phyloP scores from a whole-genome alignment of 1,139 yeast species.

The Pichia sp. region DNA sequence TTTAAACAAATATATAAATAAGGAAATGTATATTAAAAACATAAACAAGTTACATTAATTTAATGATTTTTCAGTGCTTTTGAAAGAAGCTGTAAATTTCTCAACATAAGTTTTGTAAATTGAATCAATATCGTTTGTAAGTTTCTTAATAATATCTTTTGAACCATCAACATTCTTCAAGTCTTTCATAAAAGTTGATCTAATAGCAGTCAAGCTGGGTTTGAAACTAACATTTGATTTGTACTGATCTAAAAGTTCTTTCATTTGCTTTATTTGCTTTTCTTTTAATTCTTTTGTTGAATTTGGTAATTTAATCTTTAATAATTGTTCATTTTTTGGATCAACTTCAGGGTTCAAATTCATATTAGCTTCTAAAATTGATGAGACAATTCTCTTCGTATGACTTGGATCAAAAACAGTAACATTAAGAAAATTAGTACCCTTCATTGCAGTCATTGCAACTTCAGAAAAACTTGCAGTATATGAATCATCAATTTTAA shows the following conservation, averaged over 20 bases:
- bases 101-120: slow-evolving; percentile 57
- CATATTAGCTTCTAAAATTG: slow-evolving; percentile 61
- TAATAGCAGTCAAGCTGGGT: slow-evolving; percentile 51
- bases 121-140: slow-evolving; percentile 56
- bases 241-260: slow-evolving; percentile 57
- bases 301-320: slow-evolving; percentile 72
- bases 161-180: slow-evolving; percentile 51
- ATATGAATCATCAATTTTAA: slow-evolving; percentile 43
- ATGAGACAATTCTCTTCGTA: slow-evolving; percentile 59
- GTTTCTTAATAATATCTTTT: slow-evolving; percentile 48
- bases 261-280: slow-evolving; percentile 54
- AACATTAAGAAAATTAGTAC: slow-evolving; percentile 47
- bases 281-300: slow-evolving; percentile 54
- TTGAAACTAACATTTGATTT: slow-evolving; percentile 47
- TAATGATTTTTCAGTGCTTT: slow-evolving; percentile 46
- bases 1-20: not conserved
- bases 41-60: not conserved
- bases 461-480: slow-evolving; percentile 49
- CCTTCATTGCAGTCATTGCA: slow-evolving; percentile 74
- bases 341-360: slow-evolving; percentile 78
- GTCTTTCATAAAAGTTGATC: slow-evolving; percentile 56
- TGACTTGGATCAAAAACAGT: slow-evolving; percentile 81
- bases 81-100: slow-evolving; percentile 51
- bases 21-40: not conserved
- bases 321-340: slow-evolving; percentile 61